Conservation (phyloP, 2,329 filamentous ascomycete genomes). For the Diaporthe humulicola region DNA sequence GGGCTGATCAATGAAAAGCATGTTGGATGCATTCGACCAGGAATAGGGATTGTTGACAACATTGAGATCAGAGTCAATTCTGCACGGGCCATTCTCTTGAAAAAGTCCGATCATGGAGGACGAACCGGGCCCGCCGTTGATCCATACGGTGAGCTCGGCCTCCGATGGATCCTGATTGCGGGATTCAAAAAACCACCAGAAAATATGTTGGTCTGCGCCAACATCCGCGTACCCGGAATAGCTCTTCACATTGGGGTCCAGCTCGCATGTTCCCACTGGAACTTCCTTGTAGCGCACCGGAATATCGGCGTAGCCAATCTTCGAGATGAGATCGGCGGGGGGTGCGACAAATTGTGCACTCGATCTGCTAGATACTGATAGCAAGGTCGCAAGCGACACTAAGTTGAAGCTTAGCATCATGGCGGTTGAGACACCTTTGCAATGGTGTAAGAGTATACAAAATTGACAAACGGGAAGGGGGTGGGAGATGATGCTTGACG, state of each 20-base stretch:
- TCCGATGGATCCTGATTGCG: slow-evolving; percentile 56
- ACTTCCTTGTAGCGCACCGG: slow-evolving; percentile 63
- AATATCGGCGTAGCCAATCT: slow-evolving; percentile 52
- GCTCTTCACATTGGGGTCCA: slow-evolving; percentile 55
- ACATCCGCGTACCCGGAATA: slow-evolving; percentile 60
- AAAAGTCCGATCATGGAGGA: slow-evolving; percentile 69
- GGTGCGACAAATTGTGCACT: slow-evolving; percentile 51
- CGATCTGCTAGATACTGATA: slow-evolving; percentile 10
- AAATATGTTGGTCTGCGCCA: slow-evolving; percentile 54
- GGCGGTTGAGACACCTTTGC: background rate
- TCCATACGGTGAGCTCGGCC: slow-evolving; percentile 64
- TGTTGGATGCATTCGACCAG: slow-evolving; percentile 68
- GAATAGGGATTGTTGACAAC: slow-evolving; percentile 66
- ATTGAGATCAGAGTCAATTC: slow-evolving; percentile 57
- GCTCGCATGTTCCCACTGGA: slow-evolving; percentile 59
- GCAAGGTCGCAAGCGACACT: slow-evolving; percentile 6
- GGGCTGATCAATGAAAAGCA: slow-evolving; percentile 73
- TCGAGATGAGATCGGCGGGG: slow-evolving; percentile 51
- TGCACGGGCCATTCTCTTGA: slow-evolving; percentile 56
- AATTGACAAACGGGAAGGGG: background rate
- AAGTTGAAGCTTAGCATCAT: background rate
- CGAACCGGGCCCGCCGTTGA: slow-evolving; percentile 66
- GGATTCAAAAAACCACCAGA: slow-evolving; percentile 66
- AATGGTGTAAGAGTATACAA: background rate
- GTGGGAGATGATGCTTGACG: too few relatives aligned